These are phyloP conservation scores for Neofusicoccum laricinum DNA, from an alignment of 2,329 filamentous ascomycete genomes.

Conservation along the genomic window DNA sequence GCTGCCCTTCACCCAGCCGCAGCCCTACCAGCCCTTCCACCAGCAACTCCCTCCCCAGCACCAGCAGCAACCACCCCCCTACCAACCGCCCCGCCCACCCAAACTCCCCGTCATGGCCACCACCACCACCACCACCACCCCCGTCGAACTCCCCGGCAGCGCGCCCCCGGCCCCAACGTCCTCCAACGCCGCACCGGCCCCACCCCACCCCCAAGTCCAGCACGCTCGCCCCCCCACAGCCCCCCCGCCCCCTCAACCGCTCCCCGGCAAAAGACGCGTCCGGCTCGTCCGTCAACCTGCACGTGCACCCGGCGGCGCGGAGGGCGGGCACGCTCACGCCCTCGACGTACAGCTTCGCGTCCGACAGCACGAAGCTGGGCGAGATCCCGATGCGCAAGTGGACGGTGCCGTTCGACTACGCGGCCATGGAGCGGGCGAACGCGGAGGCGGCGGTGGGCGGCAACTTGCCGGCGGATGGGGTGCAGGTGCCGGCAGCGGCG, in stretches of 20 bases:
- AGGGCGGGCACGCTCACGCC: slow-evolving; percentile 35
- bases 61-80: slow-evolving; percentile 9
- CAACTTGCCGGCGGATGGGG: not conserved
- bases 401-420: slow-evolving; percentile 42
- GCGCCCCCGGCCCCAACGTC: not conserved
- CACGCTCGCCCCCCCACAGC: not conserved
- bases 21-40: not conserved
- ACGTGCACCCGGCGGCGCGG: slow-evolving; percentile 17
- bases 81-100: slow-evolving; percentile 21
- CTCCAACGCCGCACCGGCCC: slow-evolving; percentile 17
- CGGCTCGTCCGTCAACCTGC: not conserved
- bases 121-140: not conserved
- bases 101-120: slow-evolving; percentile 18
- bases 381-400: slow-evolving; percentile 47
- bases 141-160: slow-evolving; percentile 10
- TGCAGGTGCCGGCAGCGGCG: not conserved
- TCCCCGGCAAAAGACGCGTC: slow-evolving; percentile 15
- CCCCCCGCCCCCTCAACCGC: not conserved
- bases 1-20: not conserved
- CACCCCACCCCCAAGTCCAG: not conserved
- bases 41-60: not conserved
- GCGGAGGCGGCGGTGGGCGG: slow-evolving; percentile 34
- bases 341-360: slow-evolving; percentile 43
- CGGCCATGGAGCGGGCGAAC: slow-evolving; percentile 41
- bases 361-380: slow-evolving; percentile 47